A percentile compares a stretch with the other conserved stretches of the same genome.
phyloP scores from a whole-genome alignment of 2,329 filamentous ascomycete species.

The Fusarium abutilonis region DNA sequence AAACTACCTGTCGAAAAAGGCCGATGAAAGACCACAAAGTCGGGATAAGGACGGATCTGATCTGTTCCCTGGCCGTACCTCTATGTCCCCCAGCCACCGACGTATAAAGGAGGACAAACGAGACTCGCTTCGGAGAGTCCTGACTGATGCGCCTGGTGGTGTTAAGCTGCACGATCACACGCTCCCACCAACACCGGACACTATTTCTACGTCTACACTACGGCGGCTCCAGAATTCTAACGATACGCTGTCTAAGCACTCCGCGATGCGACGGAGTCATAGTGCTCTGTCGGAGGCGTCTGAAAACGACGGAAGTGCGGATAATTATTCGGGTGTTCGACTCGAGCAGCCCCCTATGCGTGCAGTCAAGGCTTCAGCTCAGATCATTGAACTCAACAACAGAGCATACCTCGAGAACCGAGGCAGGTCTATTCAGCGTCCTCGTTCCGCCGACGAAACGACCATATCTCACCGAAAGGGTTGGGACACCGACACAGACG shows the following conservation, averaged over 20 bases:
- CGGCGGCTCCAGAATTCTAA: slow-evolving; percentile 61
- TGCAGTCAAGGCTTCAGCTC: slow-evolving; percentile 31
- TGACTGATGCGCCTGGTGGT: slow-evolving; percentile 57
- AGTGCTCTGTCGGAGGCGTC: slow-evolving; percentile 47
- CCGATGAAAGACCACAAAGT: slow-evolving; percentile 47
- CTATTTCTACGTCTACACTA: slow-evolving; percentile 66
- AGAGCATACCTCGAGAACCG: slow-evolving; percentile 34
- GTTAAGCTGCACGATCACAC: slow-evolving; percentile 55
- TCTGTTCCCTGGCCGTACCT: slow-evolving; percentile 25
- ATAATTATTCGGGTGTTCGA: slow-evolving; percentile 31
- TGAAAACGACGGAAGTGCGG: slow-evolving; percentile 27
- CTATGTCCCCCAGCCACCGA: slow-evolving; percentile 35
- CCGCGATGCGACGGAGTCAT: slow-evolving; percentile 45
- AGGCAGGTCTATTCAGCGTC: slow-evolving; percentile 49
- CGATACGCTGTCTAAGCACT: slow-evolving; percentile 56
- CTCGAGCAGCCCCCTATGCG: slow-evolving; percentile 27
- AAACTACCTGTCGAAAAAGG: slow-evolving; percentile 41
- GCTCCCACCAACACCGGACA: slow-evolving; percentile 68
- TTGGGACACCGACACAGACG: slow-evolving; percentile 58
- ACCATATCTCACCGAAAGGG: slow-evolving; percentile 55
- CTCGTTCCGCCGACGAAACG: slow-evolving; percentile 60
- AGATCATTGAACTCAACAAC: slow-evolving; percentile 38
- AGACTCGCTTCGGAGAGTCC: slow-evolving; percentile 59
- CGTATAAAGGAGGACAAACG: slow-evolving; percentile 59
- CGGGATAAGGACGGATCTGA: slow-evolving; percentile 40